Base-by-base conservation (phyloP, 2,329 filamentous ascomycete species). In the Fonsecaea pedrosoi region DNA sequence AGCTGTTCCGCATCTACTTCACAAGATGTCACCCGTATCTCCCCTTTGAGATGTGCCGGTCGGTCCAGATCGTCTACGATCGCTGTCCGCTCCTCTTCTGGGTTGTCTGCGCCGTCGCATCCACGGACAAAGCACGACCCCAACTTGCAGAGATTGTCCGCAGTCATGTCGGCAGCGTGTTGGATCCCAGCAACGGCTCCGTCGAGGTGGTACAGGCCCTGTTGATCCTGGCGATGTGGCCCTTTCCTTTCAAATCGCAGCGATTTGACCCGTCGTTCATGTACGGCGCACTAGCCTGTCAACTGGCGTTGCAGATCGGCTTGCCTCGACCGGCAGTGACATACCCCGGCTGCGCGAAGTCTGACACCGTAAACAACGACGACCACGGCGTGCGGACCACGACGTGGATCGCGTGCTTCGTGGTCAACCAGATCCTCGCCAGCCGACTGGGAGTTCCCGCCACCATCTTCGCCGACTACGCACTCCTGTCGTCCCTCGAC, bases 171-270 rank as follows among this genome's bases (percentile, higher is more conserved):
- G n/a, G 37, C 30, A 30, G 55, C 13, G 69, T 70, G 18, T 63
- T 72, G n/a, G 70, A 68, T 42, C 70, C 71, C 12, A 64, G 67
- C 12, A 68, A 70, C 7, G 48, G 38, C 55, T 64, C 65, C 1
- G 69, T 70, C 45, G 67, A 73, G 55, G 61, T 69, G 30, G 70
- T 74, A 9, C 72, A 73, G 38, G 65, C 72, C 9, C 64, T 74
- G 6, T 54, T 71, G 37, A 65, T 74, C 18, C 21, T 73, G 30
- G 73, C 67, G 48, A 66, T 71, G 67, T 74, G 73, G 73, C 73
- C 73, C 13, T 70, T 73, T 56, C 72, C 73, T 2, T 72, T 72
- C 10, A 66, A 62, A 21, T 70, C 67, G 10, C 59, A 71, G 4
- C 67, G 60, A 2, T 62, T 62, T 1, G 73, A 74, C 50, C 63